These are phyloP conservation scores for Fusarium mundagurra DNA, from an alignment of 2,329 filamentous ascomycete species.

Conservation along the genomic window DNA sequence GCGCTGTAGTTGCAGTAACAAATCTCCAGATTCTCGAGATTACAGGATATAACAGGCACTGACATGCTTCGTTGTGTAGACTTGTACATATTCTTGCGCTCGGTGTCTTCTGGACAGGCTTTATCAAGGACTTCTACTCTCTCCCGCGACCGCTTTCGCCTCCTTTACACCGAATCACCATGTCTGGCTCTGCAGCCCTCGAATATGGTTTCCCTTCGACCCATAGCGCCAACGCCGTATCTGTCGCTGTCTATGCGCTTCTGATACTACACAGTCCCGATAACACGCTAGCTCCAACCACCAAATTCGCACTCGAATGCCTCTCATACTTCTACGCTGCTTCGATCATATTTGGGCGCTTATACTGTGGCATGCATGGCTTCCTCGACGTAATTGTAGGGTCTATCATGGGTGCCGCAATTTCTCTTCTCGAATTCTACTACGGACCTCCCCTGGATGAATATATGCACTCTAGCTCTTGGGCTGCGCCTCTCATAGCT, in stretches of 20 bases:
- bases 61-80: constrained; percentile 49
- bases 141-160: constrained; percentile 91
- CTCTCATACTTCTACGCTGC: constrained; percentile 84
- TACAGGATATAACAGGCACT: constrained; percentile 14
- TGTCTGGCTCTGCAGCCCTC: constrained; percentile 93
- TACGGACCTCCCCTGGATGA: constrained; percentile 72
- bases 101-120: constrained; percentile 89
- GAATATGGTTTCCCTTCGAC: constrained; percentile 98
- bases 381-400: constrained; percentile 91
- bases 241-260: constrained; percentile 86
- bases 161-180: constrained; percentile 92
- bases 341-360: constrained; percentile 88
- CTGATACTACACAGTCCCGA: constrained; percentile 73
- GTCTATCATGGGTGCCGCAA: constrained; percentile 76
- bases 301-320: constrained; percentile 70
- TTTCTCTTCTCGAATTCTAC: constrained; percentile 68
- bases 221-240: constrained; percentile 96
- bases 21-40: not conserved
- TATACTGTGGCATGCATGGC: constrained; percentile 99
- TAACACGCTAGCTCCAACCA: constrained; percentile 67
- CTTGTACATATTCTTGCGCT: constrained; percentile 79
- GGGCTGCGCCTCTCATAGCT: constrained; percentile 71
- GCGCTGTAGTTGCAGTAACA: not conserved
- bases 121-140: constrained; percentile 93
- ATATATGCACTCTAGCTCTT: constrained; percentile 73